phyloP scores from a whole-genome alignment of 805 yeast species.

The Lachancea waltii region DNA sequence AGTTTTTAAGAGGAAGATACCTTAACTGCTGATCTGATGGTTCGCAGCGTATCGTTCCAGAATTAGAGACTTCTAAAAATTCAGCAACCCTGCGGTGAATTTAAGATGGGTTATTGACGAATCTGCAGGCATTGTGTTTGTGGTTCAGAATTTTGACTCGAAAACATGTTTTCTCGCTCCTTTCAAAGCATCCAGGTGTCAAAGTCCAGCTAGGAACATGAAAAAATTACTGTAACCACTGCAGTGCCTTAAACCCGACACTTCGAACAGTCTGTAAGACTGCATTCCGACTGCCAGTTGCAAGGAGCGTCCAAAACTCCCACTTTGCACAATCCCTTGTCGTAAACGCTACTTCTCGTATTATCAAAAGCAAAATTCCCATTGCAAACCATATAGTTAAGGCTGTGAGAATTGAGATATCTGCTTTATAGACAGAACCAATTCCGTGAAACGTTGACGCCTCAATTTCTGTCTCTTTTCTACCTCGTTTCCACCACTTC shows the following conservation, averaged over 20 bases:
- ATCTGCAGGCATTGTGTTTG: too few relatives aligned
- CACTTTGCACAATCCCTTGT: slow-evolving; percentile 7
- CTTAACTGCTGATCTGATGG: too few relatives aligned
- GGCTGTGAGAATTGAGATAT: not conserved
- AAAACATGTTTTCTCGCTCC: too few relatives aligned
- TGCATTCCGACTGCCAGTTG: slow-evolving; percentile 4
- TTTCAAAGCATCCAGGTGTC: too few relatives aligned
- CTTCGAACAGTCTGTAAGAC: not conserved
- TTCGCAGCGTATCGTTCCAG: too few relatives aligned
- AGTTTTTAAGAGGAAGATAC: too few relatives aligned
- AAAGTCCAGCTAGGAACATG: too few relatives aligned
- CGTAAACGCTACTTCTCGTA: slow-evolving; percentile 5
- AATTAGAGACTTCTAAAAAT: too few relatives aligned
- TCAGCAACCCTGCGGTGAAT: too few relatives aligned
- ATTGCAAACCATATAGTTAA: slow-evolving; percentile 3
- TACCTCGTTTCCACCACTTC: not conserved
- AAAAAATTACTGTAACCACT: not conserved
- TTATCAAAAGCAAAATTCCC: slow-evolving; percentile 3
- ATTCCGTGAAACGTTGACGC: too few relatives aligned
- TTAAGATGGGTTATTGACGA: too few relatives aligned
- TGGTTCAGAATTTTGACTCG: too few relatives aligned
- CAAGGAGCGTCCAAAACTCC: slow-evolving; percentile 7
- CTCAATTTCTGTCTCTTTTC: not conserved
- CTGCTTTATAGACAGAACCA: slow-evolving; percentile 2
- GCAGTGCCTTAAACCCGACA: not conserved